These are phyloP conservation scores for rapeseed (Brassica napus) DNA, from an alignment of 345 rosid species.

Conservation along the genomic window DNA sequence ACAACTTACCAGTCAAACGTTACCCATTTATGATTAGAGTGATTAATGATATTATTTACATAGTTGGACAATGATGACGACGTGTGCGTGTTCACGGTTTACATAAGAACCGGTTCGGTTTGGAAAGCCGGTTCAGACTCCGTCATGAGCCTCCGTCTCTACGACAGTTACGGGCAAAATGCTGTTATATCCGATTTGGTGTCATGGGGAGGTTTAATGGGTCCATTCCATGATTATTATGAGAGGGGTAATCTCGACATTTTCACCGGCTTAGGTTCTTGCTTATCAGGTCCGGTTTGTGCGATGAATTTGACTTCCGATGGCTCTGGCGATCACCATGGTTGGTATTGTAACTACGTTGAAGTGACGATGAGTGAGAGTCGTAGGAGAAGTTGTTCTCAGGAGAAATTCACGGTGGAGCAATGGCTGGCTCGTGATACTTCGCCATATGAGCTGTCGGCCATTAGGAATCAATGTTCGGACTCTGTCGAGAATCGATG, in stretches of 20 bases:
- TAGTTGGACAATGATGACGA: constrained; percentile 34
- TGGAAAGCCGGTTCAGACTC: constrained; percentile 88
- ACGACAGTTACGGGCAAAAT: constrained; percentile 47
- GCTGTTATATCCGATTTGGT: constrained; percentile 51
- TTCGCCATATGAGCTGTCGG: constrained; percentile 65
- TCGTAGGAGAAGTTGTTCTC: constrained; percentile 51
- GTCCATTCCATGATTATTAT: constrained; percentile 60
- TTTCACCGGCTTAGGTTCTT: constrained; percentile 71
- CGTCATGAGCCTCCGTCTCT: constrained; percentile 52
- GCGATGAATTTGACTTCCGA: constrained; percentile 76
- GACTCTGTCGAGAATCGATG: constrained; percentile 24
- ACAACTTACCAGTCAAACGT: background rate
- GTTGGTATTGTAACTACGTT: constrained; percentile 91
- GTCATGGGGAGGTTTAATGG: constrained; percentile 89
- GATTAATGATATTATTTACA: background rate
- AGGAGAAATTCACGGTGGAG: constrained; percentile 67
- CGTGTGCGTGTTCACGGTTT: constrained; percentile 70
- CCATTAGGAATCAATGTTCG: constrained; percentile 53
- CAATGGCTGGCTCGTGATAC: constrained; percentile 84
- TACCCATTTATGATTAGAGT: background rate
- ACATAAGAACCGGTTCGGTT: constrained; percentile 73
- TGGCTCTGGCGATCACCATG: constrained; percentile 71
- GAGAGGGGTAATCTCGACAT: constrained; percentile 92
- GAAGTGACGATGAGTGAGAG: constrained; percentile 70
- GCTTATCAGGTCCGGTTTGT: constrained; percentile 58